Evolutionary conservation across 1,284 basidiomycete species (phyloP), one percentile per base, ranked within the genome.

Genomic region (Coniferiporia sulphurascens): DNA sequence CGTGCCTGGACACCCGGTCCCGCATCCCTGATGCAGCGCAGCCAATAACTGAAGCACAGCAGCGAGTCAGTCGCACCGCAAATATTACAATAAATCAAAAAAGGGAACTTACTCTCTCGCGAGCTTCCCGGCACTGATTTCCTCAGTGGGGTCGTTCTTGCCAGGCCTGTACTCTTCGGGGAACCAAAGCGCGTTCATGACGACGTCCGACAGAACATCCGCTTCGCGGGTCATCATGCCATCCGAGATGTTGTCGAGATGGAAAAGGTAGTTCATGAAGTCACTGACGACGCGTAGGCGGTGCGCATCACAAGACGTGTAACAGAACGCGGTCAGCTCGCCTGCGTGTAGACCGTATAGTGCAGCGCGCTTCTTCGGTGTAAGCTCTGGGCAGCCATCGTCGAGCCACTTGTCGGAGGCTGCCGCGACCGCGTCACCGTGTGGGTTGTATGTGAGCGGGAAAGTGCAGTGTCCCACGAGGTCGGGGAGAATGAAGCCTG

Each of bases 311-410:
- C 81, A 75, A 36, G 77, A 75, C 48, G 82, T 77, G 68, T 87
- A 89, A 69, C 83, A 86, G 67, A 75, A 79, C 1, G 85, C 83
- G 19, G 86, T 82, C 62, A 89, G 80, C 65, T 84, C 80, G 53
- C 86, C 86, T 15, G 84, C 84, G 63, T 84, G 80, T 48, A 87
- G 73, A 17, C 82, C 82, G 63, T 77, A 76, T 52, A 87, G 74
- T 5, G 79, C 81, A 43, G 71, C 70, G 53, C 78, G 72, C 56
- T 77, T 78, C 62, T 80, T 79, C 45, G 77, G 70, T 21, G 77
- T 76, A 61, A 86, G 77, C n/a, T 77, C 77, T 55, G 79, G 80
- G 38, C 75, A 76, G 32, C 66, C 64, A 13, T 58, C n/a, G 51
- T 61, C 58, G 7, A 88, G 72, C 86, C 86, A 88, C 43, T 73